These are phyloP conservation scores for Botrytis elliptica DNA, from an alignment of 2,329 filamentous ascomycete genomes.

Conservation along the genomic window DNA sequence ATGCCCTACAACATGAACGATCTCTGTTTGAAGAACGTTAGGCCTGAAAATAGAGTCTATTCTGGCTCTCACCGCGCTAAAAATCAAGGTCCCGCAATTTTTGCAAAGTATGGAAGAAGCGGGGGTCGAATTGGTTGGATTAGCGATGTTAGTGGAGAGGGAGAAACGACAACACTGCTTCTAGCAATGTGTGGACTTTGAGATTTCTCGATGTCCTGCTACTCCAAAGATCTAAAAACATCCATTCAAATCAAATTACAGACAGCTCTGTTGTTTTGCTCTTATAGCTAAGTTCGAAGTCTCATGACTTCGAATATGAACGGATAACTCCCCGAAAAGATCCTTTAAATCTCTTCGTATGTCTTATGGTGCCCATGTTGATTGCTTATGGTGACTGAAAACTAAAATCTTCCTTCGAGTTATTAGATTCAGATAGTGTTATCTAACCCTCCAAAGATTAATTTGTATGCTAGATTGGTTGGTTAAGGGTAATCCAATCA, in stretches of 20 bases:
- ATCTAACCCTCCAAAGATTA: too few species aligned
- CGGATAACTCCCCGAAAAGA: not conserved
- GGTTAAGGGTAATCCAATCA: too few species aligned
- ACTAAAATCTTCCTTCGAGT: too few species aligned
- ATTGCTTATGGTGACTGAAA: too few species aligned
- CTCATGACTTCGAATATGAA: not conserved
- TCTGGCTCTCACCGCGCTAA: not conserved
- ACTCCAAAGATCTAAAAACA: too few species aligned
- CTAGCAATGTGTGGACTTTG: not conserved
- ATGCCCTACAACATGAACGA: slow-evolving; percentile 2
- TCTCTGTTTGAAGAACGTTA: not conserved
- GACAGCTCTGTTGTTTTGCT: not conserved
- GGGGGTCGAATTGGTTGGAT: not conserved
- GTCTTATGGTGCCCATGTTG: too few species aligned
- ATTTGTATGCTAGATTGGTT: too few species aligned
- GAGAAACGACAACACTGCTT: not conserved
- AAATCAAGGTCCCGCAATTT: not conserved
- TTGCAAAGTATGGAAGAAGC: not conserved
- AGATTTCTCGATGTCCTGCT: not conserved
- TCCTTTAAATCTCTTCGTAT: too few species aligned
- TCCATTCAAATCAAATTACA: not conserved
- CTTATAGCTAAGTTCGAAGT: too few species aligned
- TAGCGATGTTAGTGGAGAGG: not conserved
- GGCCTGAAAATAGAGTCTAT: not conserved
- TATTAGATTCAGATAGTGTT: too few species aligned